Base-by-base conservation (phyloP, 1,284 basidiomycete genomes). In the Microbotryum saponariae region DNA sequence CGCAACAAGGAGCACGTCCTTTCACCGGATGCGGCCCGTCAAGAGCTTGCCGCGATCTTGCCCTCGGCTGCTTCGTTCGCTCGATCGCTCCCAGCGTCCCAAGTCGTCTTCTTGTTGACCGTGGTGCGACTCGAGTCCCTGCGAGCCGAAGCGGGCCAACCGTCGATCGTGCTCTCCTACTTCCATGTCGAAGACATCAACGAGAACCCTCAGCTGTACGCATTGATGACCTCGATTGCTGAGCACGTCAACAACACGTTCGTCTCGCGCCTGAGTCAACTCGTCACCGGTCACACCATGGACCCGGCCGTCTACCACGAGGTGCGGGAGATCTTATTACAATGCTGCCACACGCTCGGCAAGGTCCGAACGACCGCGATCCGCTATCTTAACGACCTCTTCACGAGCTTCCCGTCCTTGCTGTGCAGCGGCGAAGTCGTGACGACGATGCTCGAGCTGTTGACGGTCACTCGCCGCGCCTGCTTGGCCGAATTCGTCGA, bases 401-500 rank as follows among this genome's bases (percentile, higher is more conserved):
- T 97, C 67, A 86, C 85, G n/a, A 89, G 88, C 1, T 96, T 97
- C 77, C 93, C 96, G 0, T 91, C 91, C 9, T 78, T 98, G 63
- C 87, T 97, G 82, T 97, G 93, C 76, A 88, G 94, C 73, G 82
- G 86, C 14, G 82, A 86, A 16, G 81, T 97, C 44, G 89, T 98
- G 7, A 89, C 87, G 68, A 84, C 88, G 31, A 87, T 97, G 62
- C 80, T 98, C 50, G 96, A 98, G 74, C 86, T 91, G 50, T 79
- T 98, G 62, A 97, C 94, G 0, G 79, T 97, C 16, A 79, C 98
- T 67, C 84, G 92, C 59, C 82, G 85, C 56, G 85, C 88, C 1
- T 93, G 91, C 73, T 91, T 97, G 76, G 87, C 90, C 64, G 91
- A 97, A 77, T 91, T 85, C 73, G 80, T 83, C 12, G 91, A 97